These are phyloP conservation scores for Wallacemonas sp. DNA, from an alignment of 208 protist genomes.

Conservation along the genomic window DNA sequence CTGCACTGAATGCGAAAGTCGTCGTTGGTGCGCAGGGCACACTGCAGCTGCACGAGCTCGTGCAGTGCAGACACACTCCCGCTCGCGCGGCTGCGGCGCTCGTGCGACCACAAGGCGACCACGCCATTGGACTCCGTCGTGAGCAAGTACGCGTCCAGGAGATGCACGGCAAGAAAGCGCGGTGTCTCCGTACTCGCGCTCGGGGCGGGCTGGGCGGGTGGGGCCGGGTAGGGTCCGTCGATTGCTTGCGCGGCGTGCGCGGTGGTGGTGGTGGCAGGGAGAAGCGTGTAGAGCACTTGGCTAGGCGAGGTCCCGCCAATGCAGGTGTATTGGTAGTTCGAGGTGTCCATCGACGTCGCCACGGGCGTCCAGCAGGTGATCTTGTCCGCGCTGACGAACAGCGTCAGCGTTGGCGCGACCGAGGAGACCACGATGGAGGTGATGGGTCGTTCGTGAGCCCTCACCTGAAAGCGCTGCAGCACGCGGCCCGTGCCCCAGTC, in stretches of 20 bases:
- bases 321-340: slow-evolving; percentile 30
- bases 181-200: background rate
- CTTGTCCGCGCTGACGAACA: slow-evolving; percentile 43
- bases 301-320: slow-evolving; percentile 25
- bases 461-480: slow-evolving; percentile 27
- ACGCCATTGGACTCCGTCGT: slow-evolving; percentile 45
- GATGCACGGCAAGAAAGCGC: slow-evolving; percentile 30
- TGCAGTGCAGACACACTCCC: slow-evolving; percentile 6
- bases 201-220: background rate
- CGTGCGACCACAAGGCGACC: slow-evolving; percentile 31
- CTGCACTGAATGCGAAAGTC: slow-evolving; percentile 1
- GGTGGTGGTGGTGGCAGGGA: background rate
- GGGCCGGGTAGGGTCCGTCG: background rate
- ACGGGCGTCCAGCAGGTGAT: slow-evolving; percentile 44
- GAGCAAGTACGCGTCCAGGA: slow-evolving; percentile 14
- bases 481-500: slow-evolving; percentile 47
- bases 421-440: slow-evolving; percentile 9
- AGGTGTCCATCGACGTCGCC: background rate
- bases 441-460: slow-evolving; percentile 31
- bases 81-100: background rate
- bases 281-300: slow-evolving; percentile 7
- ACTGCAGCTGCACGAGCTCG: slow-evolving; percentile 13
- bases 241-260: background rate
- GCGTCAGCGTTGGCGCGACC: background rate
- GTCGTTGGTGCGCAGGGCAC: background rate